Base-by-base conservation (phyloP, 805 yeast genomes). In the Martiniozyma abietophila region DNA sequence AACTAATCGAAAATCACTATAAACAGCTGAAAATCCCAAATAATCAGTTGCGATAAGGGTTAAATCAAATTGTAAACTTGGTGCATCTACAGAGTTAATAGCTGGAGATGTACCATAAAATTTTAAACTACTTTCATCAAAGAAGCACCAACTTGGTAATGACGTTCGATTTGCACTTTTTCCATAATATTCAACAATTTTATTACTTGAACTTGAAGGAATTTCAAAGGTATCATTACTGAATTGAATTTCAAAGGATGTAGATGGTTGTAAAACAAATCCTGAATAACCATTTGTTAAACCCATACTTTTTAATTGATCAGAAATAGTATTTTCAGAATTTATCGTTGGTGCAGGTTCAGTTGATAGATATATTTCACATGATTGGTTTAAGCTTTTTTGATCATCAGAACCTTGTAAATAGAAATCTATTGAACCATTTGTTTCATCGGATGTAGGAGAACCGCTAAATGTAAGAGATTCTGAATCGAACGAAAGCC, bases 91-190 rank as follows among this genome's bases (percentile, higher is more conserved):
- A 2, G 96, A 82, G 45, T 83, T 80, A 21, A 83, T 83, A 6
- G 80, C 65, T 8, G 98, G 98, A 1, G 95, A 89, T 1, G 79
- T 77, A 21, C 98, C 98, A 27, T 74, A 65, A 56, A 86, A 89
- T 15, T 81, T 69, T 43, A 84, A 61, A 25, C 65, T 63, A 35
- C 62, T 61, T 5, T 69, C 48, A 49, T 85, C 77, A 51, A 89
- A 92, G 35, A 60, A 57, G 33, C 85, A 62, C 97, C 98, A 92
- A 50, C 74, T 79, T 25, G 98, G 98, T 36, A 92, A 65, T 3
- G 98, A 89, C 1, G 95, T 71, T 51, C 88, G 73, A 54, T 83
- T 85, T 10, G 66, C 59, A n/a, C 88, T 74, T 43, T 80, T 70
- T 15, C 96, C 96, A 50, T 83, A 81, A 59, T 80, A 84, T 7